These are phyloP conservation scores for Asclepias syriaca DNA, from an alignment of 257 asterid species.

Conservation along the genomic window DNA sequence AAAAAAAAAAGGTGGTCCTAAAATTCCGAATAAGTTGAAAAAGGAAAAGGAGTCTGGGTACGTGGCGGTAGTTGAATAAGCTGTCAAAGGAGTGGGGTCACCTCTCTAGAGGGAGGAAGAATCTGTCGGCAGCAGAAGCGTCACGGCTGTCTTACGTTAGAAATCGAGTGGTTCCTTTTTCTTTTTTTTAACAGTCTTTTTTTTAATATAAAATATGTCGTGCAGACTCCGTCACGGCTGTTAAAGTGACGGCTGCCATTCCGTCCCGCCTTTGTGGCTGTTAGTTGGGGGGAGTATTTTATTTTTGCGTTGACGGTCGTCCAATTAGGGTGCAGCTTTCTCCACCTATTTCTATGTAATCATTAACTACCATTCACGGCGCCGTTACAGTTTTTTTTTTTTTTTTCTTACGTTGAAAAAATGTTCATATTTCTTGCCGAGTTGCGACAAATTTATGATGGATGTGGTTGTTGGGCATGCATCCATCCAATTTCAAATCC, in stretches of 20 bases:
- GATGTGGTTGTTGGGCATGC: neutral
- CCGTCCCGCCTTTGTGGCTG: constrained; percentile 9
- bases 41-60: neutral
- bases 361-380: constrained; percentile 20
- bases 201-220: neutral
- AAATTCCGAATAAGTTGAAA: neutral
- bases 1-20: neutral
- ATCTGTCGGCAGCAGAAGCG: constrained; percentile 36
- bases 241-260: constrained; percentile 19
- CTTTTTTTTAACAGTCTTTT: no score
- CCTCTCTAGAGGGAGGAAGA: neutral
- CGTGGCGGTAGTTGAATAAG: constrained; percentile 19
- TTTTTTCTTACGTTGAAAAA: constrained; percentile 9
- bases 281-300: neutral
- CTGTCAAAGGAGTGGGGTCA: constrained; percentile 14
- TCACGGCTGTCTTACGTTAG: constrained; percentile 33
- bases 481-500: neutral
- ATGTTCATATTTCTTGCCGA: neutral
- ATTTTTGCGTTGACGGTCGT: constrained; percentile 21
- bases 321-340: constrained; percentile 22
- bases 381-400: constrained; percentile 16
- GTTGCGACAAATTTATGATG: neutral
- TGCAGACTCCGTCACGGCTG: constrained; percentile 20
- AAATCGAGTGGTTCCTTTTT: neutral
- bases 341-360: constrained; percentile 8